Base-by-base conservation (phyloP, 345 rosid genomes). In the Turnera subulata region DNA sequence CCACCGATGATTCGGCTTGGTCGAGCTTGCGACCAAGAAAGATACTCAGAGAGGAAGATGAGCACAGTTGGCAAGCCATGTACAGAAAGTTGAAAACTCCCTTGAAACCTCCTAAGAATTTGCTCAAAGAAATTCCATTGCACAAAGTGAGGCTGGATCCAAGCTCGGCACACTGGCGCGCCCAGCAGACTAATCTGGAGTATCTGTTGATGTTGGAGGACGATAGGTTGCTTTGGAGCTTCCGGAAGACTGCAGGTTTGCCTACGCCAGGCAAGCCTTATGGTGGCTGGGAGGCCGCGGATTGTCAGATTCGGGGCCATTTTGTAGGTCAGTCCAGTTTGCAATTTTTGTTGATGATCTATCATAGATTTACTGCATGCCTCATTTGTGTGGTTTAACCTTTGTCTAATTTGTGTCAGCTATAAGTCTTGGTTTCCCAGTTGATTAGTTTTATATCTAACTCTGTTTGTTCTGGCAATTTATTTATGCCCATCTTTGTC, bases 261-360 rank as follows among this genome's bases (percentile, higher is more conserved):
- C 60, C 74, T 19, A 73, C 90, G 7, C 85, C 84, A 0, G 90
- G 97, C 42, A 46, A 52, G n/a, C 46, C 80, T 0, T 85, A 89
- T 65, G 97, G 94, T 43, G 97, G 99, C 13, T 93, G 99, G 99
- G 97, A 93, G 71, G 78, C 12, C 6, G 80, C 94, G 0, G 59
- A 24, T 18, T 12, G 21, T 11, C 91, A 93, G 76, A 90, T 93
- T 63, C 86, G 99, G 9, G 99, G 99, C 17, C 99, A 93, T 79
- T 93, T 93, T 51, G 91, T 89, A 0, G 99, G 99, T 93, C 72
- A 65, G 63, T 77, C 65, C 14, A 37, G 50, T 65, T 51, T 32
- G 5, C 51, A 44, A 29, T 54, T 51, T 56, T 58, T 35, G 50
- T 50, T 70, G 15, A 40, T 58, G 24, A 33, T n/a, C n/a, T n/a